Conservation (phyloP, 2,329 filamentous ascomycete genomes). For the Corinectria fuckeliana region DNA sequence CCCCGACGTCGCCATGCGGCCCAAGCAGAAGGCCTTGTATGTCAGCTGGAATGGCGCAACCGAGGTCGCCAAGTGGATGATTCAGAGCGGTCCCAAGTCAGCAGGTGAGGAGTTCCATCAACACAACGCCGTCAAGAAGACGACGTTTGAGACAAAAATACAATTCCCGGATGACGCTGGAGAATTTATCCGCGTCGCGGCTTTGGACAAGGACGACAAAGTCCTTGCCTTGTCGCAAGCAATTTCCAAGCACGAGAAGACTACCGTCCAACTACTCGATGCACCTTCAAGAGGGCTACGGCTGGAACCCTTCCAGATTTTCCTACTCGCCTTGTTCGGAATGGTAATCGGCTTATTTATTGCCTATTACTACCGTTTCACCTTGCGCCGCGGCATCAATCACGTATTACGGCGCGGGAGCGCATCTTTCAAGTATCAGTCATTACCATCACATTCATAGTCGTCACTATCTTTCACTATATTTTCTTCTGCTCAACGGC, state of each 20-base stretch:
- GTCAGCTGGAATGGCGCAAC: conserved; percentile 64
- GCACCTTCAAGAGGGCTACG: conserved; percentile 18
- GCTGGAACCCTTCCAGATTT: conserved; percentile 22
- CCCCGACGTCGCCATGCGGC: conserved; percentile 34
- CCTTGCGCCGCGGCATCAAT: conserved; percentile 24
- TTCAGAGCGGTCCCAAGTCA: conserved; percentile 29
- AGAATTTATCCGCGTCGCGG: conserved; percentile 30
- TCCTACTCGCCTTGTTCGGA: conserved; percentile 12
- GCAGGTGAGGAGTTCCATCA: conserved; percentile 14
- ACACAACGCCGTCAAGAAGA: conserved; percentile 23
- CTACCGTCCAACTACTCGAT: conserved; percentile 12
- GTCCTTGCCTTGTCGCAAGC: conserved; percentile 38
- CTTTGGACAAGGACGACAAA: conserved; percentile 25
- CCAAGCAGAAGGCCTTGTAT: conserved; percentile 42
- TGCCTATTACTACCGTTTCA: conserved; percentile 18
- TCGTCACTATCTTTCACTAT: background rate
- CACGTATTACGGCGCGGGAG: conserved; percentile 16
- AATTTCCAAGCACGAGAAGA: conserved; percentile 18
- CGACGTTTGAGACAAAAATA: conserved; percentile 32
- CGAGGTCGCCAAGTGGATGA: conserved; percentile 52
- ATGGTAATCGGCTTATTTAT: conserved; percentile 1
- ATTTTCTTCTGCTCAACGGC: background rate
- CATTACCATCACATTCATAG: conserved; percentile 16
- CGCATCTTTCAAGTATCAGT: conserved; percentile 23
- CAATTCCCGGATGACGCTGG: conserved; percentile 19